phyloP scores from a whole-genome alignment of 2,329 filamentous ascomycete genomes.

The Pestalotiopsis sp. region DNA sequence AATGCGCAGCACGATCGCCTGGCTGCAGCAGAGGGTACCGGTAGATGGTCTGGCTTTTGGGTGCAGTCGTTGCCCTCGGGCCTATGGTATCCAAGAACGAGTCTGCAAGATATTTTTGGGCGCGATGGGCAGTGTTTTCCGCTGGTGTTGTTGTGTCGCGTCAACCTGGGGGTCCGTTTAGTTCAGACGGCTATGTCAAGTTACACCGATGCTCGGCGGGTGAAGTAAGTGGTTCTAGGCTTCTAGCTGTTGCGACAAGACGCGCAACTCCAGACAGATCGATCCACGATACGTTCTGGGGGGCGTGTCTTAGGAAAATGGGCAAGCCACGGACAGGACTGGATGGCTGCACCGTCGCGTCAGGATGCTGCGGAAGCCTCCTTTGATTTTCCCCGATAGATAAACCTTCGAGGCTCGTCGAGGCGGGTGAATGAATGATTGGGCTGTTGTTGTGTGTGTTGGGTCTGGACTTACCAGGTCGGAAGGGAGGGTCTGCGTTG shows the following conservation, averaged over 20 bases:
- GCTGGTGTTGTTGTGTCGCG: neutral
- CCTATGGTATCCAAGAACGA: neutral
- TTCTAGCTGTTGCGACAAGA: neutral
- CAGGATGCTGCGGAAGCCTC: conserved; percentile 1
- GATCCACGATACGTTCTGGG: neutral
- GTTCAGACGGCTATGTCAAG: conserved; percentile 5
- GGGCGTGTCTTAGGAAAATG: conserved; percentile 1
- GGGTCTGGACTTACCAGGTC: conserved; percentile 8
- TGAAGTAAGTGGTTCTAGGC: neutral
- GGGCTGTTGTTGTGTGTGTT: conserved; percentile 17
- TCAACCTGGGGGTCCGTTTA: neutral
- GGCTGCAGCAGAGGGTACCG: conserved; percentile 26
- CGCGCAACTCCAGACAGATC: neutral
- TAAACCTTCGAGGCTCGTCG: conserved; percentile 4
- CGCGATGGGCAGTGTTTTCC: neutral
- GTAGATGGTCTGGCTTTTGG: neutral
- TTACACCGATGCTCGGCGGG: conserved; percentile 12
- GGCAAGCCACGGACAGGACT: neutral
- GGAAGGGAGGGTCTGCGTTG: conserved; percentile 19
- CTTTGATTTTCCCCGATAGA: neutral
- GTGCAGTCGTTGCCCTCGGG: neutral
- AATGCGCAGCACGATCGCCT: conserved; percentile 31
- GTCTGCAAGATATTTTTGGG: neutral
- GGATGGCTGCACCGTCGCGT: conserved; percentile 14
- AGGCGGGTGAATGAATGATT: conserved; percentile 9